Evolutionary conservation across 1,284 basidiomycete species (phyloP).

Genomic region (Puccinia triticina): DNA sequence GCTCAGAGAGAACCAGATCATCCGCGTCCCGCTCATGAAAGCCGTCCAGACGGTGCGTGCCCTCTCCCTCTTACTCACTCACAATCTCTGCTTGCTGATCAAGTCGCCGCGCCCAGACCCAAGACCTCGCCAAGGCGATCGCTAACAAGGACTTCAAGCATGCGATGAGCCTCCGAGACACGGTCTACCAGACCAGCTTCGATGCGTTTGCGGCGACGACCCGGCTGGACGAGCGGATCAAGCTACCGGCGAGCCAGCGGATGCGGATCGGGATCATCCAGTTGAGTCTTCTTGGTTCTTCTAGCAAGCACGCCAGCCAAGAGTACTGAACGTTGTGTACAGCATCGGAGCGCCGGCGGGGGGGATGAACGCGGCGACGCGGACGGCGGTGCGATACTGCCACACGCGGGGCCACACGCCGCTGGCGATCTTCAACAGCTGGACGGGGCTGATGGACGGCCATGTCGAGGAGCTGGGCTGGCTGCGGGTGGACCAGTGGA

Average conservation of each 20-base stretch:
- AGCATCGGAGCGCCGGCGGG: constrained; percentile 95
- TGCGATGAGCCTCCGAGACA: constrained; percentile 84
- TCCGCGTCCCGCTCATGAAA: constrained; percentile 83
- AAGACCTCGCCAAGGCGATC: constrained; percentile 81
- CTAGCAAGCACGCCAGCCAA: too few species aligned
- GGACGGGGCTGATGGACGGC: constrained; percentile 88
- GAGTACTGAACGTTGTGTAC: too few species aligned
- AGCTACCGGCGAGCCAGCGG: constrained; percentile 70
- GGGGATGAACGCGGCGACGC: constrained; percentile 97
- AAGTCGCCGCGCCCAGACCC: constrained; percentile 67
- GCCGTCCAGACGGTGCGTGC: constrained; percentile 77
- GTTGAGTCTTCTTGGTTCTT: constrained; percentile 69
- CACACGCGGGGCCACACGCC: constrained; percentile 87
- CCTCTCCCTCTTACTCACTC: background rate
- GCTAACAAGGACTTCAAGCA: constrained; percentile 79
- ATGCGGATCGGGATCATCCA: constrained; percentile 90
- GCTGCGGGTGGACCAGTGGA: constrained; percentile 97
- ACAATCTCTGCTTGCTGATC: background rate
- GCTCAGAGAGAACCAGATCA: constrained; percentile 92
- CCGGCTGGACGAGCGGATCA: constrained; percentile 67
- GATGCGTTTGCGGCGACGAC: constrained; percentile 80
- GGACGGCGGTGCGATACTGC: constrained; percentile 91
- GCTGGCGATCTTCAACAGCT: constrained; percentile 90
- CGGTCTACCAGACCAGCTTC: constrained; percentile 85
- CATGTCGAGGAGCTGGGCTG: constrained; percentile 83